Base-by-base conservation (phyloP, 495 filamentous ascomycete species). In the Trypethelium eluteriae region DNA sequence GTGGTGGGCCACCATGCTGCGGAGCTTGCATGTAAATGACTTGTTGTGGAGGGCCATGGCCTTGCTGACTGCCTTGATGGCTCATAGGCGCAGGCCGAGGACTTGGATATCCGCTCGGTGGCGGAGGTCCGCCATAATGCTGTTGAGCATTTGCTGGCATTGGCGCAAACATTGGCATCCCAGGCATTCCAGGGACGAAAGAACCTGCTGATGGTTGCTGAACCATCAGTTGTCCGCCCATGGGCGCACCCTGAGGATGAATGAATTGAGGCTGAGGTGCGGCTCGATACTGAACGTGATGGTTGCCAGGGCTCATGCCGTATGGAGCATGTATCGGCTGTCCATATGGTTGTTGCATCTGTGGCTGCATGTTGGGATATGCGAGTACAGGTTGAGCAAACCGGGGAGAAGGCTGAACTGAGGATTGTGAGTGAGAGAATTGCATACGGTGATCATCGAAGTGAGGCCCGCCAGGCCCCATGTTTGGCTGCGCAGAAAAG, bases 361-460 rank as follows among this genome's bases (percentile, higher is more conserved):
- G 89, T 12, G 81, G 83, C 38, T 84, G 84, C 38, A 69, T 69
- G 7, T 84, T 82, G 35, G 81, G 82, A 69, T 89, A 93, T 44
- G 87, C 85, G 73, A 92, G 83, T 41, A 84, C 82, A 12, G 83
- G 81, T 62, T 83, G 87, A 62, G 85, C 84, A 73, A 92, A 82
- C 44, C 92, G 84, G 38, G 93, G 92, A 7, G 93, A 96, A 3
- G 87, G 88, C 69, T 84, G 85, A 1, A 91, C 88, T 65, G 92
- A 88, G 0, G 88, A 88, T 25, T 88, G 86, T 39, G 88, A 91
- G 1, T 87, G 88, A 47, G 90, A 90, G 74, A 92, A 83, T 68
- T 88, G 86, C 90, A 96, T 94, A 64, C 90, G 85, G 73, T 94
- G 91, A 66, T 90, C 89, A 67, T 95, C 90, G 68, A 85, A 84